These are phyloP conservation scores for Scedosporium aurantiacum DNA, from an alignment of 2,329 filamentous ascomycete genomes.

Conservation along the genomic window DNA sequence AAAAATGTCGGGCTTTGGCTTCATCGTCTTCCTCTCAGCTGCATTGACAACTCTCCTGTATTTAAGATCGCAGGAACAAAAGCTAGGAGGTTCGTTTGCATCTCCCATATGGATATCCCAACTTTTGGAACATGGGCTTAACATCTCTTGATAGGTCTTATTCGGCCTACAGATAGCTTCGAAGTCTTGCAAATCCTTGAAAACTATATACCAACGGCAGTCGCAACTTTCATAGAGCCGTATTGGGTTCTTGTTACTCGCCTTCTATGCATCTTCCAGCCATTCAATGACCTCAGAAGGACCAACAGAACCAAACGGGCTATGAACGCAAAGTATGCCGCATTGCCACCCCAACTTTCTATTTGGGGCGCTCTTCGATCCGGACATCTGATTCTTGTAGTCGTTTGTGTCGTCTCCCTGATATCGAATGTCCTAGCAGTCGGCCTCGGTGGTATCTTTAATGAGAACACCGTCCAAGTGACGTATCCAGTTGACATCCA, in stretches of 20 bases:
- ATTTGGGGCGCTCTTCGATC: slow-evolving; percentile 32
- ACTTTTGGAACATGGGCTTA: background rate
- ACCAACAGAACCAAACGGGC: slow-evolving; percentile 19
- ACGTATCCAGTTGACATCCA: background rate
- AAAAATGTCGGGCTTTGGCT: slow-evolving; percentile 10
- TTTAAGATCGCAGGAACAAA: slow-evolving; percentile 14
- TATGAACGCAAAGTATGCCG: slow-evolving; percentile 35
- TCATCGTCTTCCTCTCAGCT: slow-evolving; percentile 9
- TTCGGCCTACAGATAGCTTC: slow-evolving; percentile 19
- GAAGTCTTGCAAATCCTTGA: slow-evolving; percentile 26
- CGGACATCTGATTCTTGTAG: slow-evolving; percentile 31
- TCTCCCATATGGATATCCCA: background rate
- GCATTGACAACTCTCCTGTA: slow-evolving; percentile 12
- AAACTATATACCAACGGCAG: slow-evolving; percentile 40
- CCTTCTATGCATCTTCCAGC: slow-evolving; percentile 40
- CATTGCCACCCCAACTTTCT: slow-evolving; percentile 42
- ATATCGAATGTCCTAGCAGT: slow-evolving; percentile 43
- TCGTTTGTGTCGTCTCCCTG: slow-evolving; percentile 35
- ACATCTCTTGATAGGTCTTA: slow-evolving; percentile 15
- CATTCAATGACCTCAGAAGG: slow-evolving; percentile 37
- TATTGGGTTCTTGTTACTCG: slow-evolving; percentile 45
- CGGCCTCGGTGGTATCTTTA: slow-evolving; percentile 38
- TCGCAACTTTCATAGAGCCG: slow-evolving; percentile 46
- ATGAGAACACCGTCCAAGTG: slow-evolving; percentile 17
- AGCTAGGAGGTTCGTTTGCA: slow-evolving; percentile 12